Conservation (phyloP, 768 basidiomycete species). For the Mycena floridula region DNA sequence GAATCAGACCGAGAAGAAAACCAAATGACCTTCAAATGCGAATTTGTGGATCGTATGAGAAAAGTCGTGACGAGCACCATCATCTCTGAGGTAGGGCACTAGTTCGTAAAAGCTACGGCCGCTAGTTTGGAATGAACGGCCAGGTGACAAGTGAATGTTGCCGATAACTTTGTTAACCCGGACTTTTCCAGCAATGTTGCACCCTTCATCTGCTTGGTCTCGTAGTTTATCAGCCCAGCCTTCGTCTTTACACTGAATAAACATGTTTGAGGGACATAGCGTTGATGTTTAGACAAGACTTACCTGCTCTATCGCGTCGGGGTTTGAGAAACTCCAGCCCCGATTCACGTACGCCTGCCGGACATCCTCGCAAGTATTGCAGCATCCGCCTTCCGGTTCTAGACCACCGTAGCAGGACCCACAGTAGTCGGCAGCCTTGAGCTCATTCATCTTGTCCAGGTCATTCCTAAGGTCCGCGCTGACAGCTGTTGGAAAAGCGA, state of each 20-base stretch:
- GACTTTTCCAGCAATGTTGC: conserved; percentile 86
- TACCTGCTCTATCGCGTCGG: conserved; percentile 90
- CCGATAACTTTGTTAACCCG: conserved; percentile 97
- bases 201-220: conserved; percentile 91
- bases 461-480: conserved; percentile 77
- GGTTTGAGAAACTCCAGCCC: conserved; percentile 93
- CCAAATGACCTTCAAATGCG: conserved; percentile 52
- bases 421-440: conserved; percentile 65
- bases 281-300: conserved; percentile 16
- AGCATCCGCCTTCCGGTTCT: conserved; percentile 75
- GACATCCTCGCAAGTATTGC: conserved; percentile 95
- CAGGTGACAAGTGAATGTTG: conserved; percentile 92
- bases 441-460: conserved; percentile 68
- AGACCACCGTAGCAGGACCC: conserved; percentile 94
- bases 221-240: conserved; percentile 93
- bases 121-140: conserved; percentile 89
- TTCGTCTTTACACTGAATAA: conserved; percentile 78
- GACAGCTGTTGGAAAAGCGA: conserved; percentile 47
- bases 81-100: conserved; percentile 90
- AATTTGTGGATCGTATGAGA: conserved; percentile 82
- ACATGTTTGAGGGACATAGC: not conserved
- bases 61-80: conserved; percentile 88
- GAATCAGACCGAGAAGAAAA: not conserved
- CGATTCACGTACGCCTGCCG: conserved; percentile 82
- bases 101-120: conserved; percentile 77